These are phyloP conservation scores for Cladosporium oxysporum DNA, from an alignment of 2,329 filamentous ascomycete genomes.

Conservation along the genomic window DNA sequence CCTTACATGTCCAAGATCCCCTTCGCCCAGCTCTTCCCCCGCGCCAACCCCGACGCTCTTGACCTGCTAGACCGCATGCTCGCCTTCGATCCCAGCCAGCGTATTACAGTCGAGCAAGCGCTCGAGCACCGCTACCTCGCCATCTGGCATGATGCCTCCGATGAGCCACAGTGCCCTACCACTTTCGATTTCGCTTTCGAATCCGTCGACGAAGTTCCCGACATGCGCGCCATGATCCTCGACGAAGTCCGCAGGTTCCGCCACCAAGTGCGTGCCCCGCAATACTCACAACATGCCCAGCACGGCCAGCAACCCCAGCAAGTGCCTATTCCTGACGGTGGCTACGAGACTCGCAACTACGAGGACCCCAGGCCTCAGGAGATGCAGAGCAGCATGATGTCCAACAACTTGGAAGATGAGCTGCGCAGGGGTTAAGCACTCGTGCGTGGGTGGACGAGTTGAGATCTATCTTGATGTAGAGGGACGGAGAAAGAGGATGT, in stretches of 20 bases:
- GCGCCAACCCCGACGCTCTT: slow-evolving; percentile 92
- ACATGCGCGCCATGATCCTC: slow-evolving; percentile 97
- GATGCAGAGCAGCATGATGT: slow-evolving; percentile 43
- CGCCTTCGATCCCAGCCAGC: slow-evolving; percentile 89
- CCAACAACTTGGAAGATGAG: slow-evolving; percentile 77
- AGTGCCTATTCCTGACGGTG: slow-evolving; percentile 61
- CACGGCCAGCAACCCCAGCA: slow-evolving; percentile 41
- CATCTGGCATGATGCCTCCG: slow-evolving; percentile 97
- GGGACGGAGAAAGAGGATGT: not conserved
- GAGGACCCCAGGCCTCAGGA: slow-evolving; percentile 64
- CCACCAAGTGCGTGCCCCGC: slow-evolving; percentile 41
- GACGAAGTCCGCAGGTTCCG: slow-evolving; percentile 92
- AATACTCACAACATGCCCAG: slow-evolving; percentile 49
- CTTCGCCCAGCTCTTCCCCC: slow-evolving; percentile 85
- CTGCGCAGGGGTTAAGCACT: slow-evolving; percentile 47
- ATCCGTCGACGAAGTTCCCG: slow-evolving; percentile 88
- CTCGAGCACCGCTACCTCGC: slow-evolving; percentile 95
- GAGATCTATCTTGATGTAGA: not conserved
- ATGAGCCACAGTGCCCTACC: slow-evolving; percentile 89
- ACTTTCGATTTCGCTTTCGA: slow-evolving; percentile 99
- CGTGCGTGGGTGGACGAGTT: not conserved
- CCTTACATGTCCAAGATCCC: slow-evolving; percentile 66
- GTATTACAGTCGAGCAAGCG: slow-evolving; percentile 91
- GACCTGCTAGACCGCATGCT: slow-evolving; percentile 97
- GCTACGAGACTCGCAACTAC: slow-evolving; percentile 58